phyloP scores from a whole-genome alignment of 495 filamentous ascomycete genomes.

The Friedmanniomyces simplex region DNA sequence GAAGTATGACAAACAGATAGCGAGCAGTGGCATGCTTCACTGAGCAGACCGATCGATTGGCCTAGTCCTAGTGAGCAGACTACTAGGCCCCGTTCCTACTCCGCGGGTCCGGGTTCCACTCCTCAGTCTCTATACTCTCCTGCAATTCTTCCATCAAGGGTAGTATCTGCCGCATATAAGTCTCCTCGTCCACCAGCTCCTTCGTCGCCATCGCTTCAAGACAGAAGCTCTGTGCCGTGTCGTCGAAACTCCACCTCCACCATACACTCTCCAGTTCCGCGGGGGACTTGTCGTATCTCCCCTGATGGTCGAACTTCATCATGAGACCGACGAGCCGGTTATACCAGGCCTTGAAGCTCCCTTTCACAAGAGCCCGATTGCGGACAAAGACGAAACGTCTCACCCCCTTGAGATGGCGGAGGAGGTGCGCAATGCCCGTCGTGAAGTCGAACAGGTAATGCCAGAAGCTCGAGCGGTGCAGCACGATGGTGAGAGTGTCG shows the following conservation, averaged over 20 bases:
- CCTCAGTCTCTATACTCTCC: constrained; percentile 24
- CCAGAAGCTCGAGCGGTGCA: constrained; percentile 23
- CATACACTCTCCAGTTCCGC: constrained; percentile 20
- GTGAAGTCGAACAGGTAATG: constrained; percentile 26
- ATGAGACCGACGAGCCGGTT: constrained; percentile 27
- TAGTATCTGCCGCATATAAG: constrained; percentile 24
- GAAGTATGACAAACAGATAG: constrained; percentile 33
- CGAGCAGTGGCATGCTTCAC: constrained; percentile 33
- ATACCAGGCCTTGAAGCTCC: constrained; percentile 27
- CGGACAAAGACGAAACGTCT: constrained; percentile 23
- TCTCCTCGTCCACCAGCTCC: constrained; percentile 20
- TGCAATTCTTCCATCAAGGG: constrained; percentile 21
- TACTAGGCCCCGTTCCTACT: constrained; percentile 15
- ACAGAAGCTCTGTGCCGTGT: constrained; percentile 18
- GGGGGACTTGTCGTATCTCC: constrained; percentile 20
- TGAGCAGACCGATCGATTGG: no score
- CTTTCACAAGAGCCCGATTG: constrained; percentile 26
- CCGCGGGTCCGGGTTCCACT: constrained; percentile 26
- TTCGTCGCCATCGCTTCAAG: constrained; percentile 20
- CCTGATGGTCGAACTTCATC: constrained; percentile 26
- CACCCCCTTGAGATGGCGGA: constrained; percentile 23
- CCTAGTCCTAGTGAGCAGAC: no score
- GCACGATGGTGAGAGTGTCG: constrained; percentile 23
- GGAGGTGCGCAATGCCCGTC: constrained; percentile 19
- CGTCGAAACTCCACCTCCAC: constrained; percentile 29